Evolutionary conservation across 2,329 filamentous ascomycete genomes (phyloP).

Genomic region (Venturia pyrina): DNA sequence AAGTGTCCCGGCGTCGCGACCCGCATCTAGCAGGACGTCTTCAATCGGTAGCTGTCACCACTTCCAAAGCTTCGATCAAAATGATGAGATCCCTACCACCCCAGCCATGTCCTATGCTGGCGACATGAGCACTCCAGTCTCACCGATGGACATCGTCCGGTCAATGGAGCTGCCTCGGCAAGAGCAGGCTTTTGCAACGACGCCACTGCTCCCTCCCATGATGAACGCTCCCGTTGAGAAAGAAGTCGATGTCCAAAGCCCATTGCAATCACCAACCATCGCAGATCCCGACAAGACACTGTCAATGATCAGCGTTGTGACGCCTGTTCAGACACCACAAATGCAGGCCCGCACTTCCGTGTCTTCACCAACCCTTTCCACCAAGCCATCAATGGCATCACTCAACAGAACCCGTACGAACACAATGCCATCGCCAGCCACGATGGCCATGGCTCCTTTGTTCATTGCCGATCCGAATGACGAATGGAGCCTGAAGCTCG

Average conservation of each 20-base stretch:
- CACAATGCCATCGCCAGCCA: conserved; percentile 22
- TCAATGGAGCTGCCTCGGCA: conserved; percentile 36
- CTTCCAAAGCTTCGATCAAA: conserved; percentile 32
- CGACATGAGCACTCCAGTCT: conserved; percentile 19
- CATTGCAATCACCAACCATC: conserved; percentile 76
- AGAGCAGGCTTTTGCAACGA: conserved; percentile 58
- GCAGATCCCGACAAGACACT: conserved; percentile 45
- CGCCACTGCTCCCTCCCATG: conserved; percentile 75
- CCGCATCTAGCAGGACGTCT: conserved; percentile 66
- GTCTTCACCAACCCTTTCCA: conserved; percentile 65
- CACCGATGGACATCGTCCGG: conserved; percentile 30
- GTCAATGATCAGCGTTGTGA: conserved; percentile 22
- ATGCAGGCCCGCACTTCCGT: conserved; percentile 35
- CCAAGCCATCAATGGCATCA: conserved; percentile 67
- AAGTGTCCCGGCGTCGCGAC: conserved; percentile 41
- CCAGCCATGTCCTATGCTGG: conserved; percentile 1
- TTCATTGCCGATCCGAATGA: conserved; percentile 57
- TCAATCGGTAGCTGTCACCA: conserved; percentile 55
- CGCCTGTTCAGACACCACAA: conserved; percentile 37
- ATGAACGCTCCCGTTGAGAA: conserved; percentile 34
- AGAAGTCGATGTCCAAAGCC: conserved; percentile 53
- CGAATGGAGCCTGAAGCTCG: conserved; percentile 74
- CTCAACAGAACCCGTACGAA: conserved; percentile 35
- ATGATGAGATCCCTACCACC: conserved; percentile 3
- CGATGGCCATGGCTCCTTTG: conserved; percentile 52